Evolutionary conservation across 805 yeast species (phyloP).

Genomic region (Priceomyces melissophilus): DNA sequence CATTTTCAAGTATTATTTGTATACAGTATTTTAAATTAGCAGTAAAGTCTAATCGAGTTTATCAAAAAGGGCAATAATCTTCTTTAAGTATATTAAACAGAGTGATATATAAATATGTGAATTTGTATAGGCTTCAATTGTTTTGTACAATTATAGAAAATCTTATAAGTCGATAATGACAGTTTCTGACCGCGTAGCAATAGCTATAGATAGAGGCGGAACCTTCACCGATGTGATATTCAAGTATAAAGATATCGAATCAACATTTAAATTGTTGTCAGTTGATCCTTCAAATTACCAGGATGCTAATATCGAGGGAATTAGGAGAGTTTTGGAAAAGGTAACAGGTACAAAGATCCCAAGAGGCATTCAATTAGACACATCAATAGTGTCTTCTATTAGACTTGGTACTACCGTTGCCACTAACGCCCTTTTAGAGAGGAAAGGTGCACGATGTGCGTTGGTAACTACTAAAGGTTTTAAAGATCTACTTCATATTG

Average conservation of each 20-base stretch:
- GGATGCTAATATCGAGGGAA: conserved; percentile 19
- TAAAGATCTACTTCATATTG: conserved; percentile 18
- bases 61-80: too few relatives aligned
- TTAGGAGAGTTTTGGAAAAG: conserved; percentile 15
- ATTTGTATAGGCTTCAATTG: too few relatives aligned
- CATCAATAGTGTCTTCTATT: conserved; percentile 15
- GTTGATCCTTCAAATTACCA: conserved; percentile 17
- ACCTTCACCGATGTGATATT: conserved; percentile 73
- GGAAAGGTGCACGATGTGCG: conserved; percentile 18
- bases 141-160: neutral
- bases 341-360: conserved; percentile 20
- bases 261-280: conserved; percentile 29
- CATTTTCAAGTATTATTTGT: too few relatives aligned
- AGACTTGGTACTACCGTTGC: conserved; percentile 30
- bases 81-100: too few relatives aligned
- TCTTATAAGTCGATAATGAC: conserved; percentile 7
- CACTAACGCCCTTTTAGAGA: conserved; percentile 20
- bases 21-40: too few relatives aligned
- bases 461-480: conserved; percentile 20
- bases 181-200: conserved; percentile 9
- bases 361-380: conserved; percentile 14
- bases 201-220: conserved; percentile 62
- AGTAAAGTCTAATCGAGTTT: too few relatives aligned
- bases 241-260: neutral
- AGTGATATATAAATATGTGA: too few relatives aligned